Base-by-base conservation (phyloP, 768 basidiomycete genomes). In the Suillus discolor region DNA sequence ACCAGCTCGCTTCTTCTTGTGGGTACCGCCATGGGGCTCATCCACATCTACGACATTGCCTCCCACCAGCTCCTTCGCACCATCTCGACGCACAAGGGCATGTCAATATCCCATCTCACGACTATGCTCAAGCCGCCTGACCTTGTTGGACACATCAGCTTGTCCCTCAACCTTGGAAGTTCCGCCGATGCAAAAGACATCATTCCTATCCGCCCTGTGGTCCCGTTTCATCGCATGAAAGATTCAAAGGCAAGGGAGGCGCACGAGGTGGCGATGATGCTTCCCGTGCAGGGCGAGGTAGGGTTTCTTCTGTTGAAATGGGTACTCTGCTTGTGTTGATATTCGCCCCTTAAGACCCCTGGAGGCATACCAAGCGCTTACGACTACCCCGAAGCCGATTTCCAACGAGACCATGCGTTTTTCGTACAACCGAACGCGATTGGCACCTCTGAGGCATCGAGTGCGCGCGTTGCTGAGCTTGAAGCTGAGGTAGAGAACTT, bases 61-160 rank as follows among this genome's bases (percentile, higher is more conserved):
- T 97, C 97, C 0, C 93, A 96, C 72, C 96, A 99, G 73, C 87
- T 89, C 36, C 80, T 97, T 34, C 91, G 96, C 55, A 90, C 91
- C 34, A 88, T 98, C 51, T 84, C 86, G 20, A 82, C 89, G 0
- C 90, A 87, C 74, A 90, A 88, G 69, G 86, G 87, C 53, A 74
- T 87, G 70, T 77, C 86, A 39, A 89, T 98, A 74, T 88, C 93
- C 18, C 81, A 88, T 75, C 77, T 99, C 7, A 78, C 84, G 54
- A 91, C 93, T 3, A 83, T 99, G 78, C 82, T 96, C 59, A 92
- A 91, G 69, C 97, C 97, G 2, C 84, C 87, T 20, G 96, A 99
- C 75, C 84, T 99, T 51, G 82, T 94, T 64, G 93, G 93, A 1
- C 93, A 95, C 72, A 80, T 91, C 65, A 89, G 82, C 66, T 80